Base-by-base conservation (phyloP, 139 green algal genomes). In the Picochlorum sp. region DNA sequence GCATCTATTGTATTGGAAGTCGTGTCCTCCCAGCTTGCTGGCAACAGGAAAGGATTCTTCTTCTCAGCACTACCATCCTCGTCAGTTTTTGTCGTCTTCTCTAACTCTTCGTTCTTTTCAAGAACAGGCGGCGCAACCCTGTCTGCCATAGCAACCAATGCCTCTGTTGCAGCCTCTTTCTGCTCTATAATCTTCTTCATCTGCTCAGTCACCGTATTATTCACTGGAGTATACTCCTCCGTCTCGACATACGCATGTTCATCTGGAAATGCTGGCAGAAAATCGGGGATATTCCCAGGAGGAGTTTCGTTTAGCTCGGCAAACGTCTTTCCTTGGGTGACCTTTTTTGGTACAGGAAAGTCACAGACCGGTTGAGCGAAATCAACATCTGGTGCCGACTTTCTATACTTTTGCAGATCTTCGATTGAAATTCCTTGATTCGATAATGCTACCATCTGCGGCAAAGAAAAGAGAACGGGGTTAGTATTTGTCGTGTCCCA, bases 231-330 rank as follows among this genome's bases (percentile, higher is more conserved):
- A 20, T 68, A 57, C 66, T 92, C 78, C 30, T 73, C 26, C 8
- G 16, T 58, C 7, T 6, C 15, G 21, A 46, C 61, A 74, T 87
- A 94, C 0, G 75, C 84, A 37, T 86, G 81, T 23, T 41, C 57
- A 75, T 96, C 89, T 14, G 89, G 89, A 24, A 96, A 85, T 6
- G 89, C 86, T 1, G 89, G 88, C 30, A 96, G 62, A 64, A 85
- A 96, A 37, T 65, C 54, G 0, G 86, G 89, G 8, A 95, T 80
- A 68, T 92, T 81, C 2, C 71, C 23, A 1, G 84, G 79, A 2
- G 87, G 78, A n/a, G 67, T 62, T 66, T 91, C 78, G 75, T 34
- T 4, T 57, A 20, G 52, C 20, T 59, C 1, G 62, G 62, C 2
- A 72, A 74, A 9, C 69, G 62, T 15, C 68, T 76, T 13, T 52